These are phyloP conservation scores for Graphiopsis chlorocephala DNA, from an alignment of 2,329 filamentous ascomycete genomes.

Conservation along the genomic window DNA sequence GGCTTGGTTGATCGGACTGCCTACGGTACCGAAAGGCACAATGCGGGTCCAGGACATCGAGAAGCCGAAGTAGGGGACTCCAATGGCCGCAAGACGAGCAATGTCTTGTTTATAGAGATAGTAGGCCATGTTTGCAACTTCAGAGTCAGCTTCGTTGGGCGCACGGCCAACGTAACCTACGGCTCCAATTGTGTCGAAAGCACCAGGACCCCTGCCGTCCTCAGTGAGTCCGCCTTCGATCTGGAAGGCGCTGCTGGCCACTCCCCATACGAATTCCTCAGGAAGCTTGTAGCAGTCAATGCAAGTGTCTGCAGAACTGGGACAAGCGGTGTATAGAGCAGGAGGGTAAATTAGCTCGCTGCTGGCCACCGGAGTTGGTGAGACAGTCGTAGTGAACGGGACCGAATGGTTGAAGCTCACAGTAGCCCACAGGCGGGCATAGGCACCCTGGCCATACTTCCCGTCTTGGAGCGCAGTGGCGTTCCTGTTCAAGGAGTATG, in stretches of 20 bases:
- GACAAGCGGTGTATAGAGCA: constrained; percentile 31
- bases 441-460: constrained; percentile 24
- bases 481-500: background rate
- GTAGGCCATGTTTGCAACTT: constrained; percentile 51
- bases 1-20: constrained; percentile 43
- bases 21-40: constrained; percentile 43
- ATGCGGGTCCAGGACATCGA: constrained; percentile 48
- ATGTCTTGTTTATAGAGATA: constrained; percentile 51
- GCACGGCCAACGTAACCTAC: background rate
- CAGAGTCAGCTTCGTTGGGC: constrained; percentile 37
- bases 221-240: constrained; percentile 24
- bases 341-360: constrained; percentile 32
- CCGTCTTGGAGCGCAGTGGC: constrained; percentile 22
- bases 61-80: constrained; percentile 36
- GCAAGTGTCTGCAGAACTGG: constrained; percentile 31
- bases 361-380: constrained; percentile 32
- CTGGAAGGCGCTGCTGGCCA: constrained; percentile 24
- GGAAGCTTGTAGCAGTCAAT: constrained; percentile 27
- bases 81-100: constrained; percentile 33
- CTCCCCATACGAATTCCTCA: constrained; percentile 25
- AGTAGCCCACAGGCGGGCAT: constrained; percentile 22
- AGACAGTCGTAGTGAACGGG: constrained; percentile 29
- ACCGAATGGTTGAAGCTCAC: constrained; percentile 25
- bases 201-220: constrained; percentile 22
- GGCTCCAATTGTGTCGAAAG: constrained; percentile 18